phyloP scores from a whole-genome alignment of 148 eudicot genomes.

The Chenopodium berlandieri region DNA sequence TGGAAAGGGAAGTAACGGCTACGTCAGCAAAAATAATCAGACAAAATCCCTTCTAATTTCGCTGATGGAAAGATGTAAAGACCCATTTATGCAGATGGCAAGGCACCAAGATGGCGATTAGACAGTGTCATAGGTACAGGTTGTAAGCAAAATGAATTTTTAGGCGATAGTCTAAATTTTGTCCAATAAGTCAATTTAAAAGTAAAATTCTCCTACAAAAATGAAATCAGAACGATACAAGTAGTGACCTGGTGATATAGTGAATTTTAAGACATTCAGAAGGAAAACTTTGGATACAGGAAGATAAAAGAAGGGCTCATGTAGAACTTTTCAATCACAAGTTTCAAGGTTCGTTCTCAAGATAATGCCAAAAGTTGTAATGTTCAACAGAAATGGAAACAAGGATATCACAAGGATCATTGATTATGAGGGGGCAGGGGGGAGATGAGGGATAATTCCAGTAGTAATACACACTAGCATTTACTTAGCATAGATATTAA shows the following conservation, averaged over 20 bases:
- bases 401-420: not conserved
- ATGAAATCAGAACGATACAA: no score
- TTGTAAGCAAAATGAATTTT: not conserved
- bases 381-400: not conserved
- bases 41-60: no score
- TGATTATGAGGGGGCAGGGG: no score
- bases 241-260: no score
- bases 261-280: not conserved
- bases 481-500: not conserved
- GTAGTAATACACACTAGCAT: not conserved
- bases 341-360: not conserved
- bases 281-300: not conserved
- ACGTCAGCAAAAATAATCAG: no score
- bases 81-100: no score
- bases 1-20: not conserved
- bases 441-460: not conserved
- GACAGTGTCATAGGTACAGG: not conserved
- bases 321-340: not conserved
- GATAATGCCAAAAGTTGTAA: not conserved
- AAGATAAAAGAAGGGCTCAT: not conserved
- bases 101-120: no score
- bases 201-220: not conserved
- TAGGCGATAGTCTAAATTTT: no score
- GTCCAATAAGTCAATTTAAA: not conserved
- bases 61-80: no score